phyloP scores from a whole-genome alignment of 345 rosid species.

The Salix purpurea region DNA sequence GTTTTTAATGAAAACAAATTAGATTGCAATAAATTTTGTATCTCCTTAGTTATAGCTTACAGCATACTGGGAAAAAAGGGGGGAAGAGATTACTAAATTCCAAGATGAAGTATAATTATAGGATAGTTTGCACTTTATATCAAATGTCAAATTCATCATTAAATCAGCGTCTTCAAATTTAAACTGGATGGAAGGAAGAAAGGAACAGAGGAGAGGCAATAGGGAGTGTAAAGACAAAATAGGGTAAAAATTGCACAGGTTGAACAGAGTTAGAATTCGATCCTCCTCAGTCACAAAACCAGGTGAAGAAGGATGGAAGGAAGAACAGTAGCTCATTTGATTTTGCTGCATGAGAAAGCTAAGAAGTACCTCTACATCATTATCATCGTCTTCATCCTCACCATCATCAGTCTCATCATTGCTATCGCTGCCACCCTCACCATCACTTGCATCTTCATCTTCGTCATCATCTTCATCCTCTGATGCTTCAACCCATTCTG shows the following conservation, averaged over 20 bases:
- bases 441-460: slow-evolving; percentile 49
- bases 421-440: slow-evolving; percentile 49
- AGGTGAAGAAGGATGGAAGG: not conserved
- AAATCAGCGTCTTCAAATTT: not conserved
- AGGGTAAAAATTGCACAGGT: not conserved
- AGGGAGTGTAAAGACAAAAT: not conserved
- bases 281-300: not conserved
- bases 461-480: slow-evolving; percentile 88
- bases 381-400: slow-evolving; percentile 43
- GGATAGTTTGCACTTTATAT: not conserved
- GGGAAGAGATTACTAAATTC: not conserved
- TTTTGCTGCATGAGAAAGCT: slow-evolving; percentile 12
- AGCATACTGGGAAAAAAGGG: too few species aligned
- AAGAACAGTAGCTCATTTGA: not conserved
- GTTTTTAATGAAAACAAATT: too few species aligned
- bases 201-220: not conserved
- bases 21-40: too few species aligned
- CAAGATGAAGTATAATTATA: not conserved
- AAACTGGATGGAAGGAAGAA: not conserved
- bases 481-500: slow-evolving; percentile 85
- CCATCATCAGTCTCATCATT: slow-evolving; percentile 52
- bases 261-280: not conserved
- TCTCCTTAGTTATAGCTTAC: too few species aligned
- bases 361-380: slow-evolving; percentile 39
- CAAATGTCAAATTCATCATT: not conserved